Evolutionary conservation across 495 filamentous ascomycete species (phyloP), one percentile per base, ranked within the genome.

Genomic region (Tuber melanosporum): DNA sequence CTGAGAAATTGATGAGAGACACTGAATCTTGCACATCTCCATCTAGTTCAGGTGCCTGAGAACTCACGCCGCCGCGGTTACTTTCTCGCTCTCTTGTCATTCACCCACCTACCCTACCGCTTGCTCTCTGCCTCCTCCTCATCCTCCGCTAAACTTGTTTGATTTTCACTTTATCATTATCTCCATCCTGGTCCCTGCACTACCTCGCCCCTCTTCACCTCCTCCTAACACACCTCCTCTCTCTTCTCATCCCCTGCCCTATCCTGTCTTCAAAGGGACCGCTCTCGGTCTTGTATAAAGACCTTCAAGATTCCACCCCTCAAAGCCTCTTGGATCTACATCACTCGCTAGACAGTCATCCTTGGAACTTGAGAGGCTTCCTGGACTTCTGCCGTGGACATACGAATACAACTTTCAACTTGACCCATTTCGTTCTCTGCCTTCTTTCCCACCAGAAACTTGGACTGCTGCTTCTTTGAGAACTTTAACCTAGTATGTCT

Each of bases 241-340:
- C 77, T 74, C 72, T 71, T 73, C 74, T 45, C 72, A 47, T 62
- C 77, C 62, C 72, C 41, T 72, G 62, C 72, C 77, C 75, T 49
- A 19, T 73, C 72, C 62, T n/a, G 62, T 79, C 46, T 72, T 47
- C 47, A 43, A 71, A 76, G 74, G 71, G 62, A 73, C 72, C 45
- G 32, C 47, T 71, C 22, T 75, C 78, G 26, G 73, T 76, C 70
- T 69, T 74, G 74, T 82, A 82, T 82, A 82, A 82, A 82, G 80
- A 42, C 75, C 75, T 74, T 47, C n/a, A 70, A 66, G 74, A 79
- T 82, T 71, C 80, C 77, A 66, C 76, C 76, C 73, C 75, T 73
- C 75, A 62, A 77, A 49, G 75, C 74, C 75, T 75, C 71, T 75
- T 77, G 76, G 74, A 80, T 70, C 78, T 80, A 77, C 74, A 80